Base-by-base conservation (phyloP, 1,139 yeast species). In the Scheffersomyces titani region DNA sequence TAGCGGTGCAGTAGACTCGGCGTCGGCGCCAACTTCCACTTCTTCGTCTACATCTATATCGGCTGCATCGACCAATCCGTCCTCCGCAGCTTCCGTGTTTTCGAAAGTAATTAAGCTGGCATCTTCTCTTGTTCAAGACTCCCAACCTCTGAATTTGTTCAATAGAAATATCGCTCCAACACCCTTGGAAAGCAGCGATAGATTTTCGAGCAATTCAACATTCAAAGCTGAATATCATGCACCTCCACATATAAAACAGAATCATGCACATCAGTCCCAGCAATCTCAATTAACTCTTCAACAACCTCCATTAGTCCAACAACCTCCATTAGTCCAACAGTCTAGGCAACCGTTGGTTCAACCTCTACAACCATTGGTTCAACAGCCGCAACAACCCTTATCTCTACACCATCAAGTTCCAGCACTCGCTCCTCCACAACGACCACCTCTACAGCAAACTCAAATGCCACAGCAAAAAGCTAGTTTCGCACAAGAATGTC, bases 201-300 rank as follows among this genome's bases (percentile, higher is more conserved):
- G 40, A 11, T 30, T 30, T 11, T 11, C 40, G 16, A 30, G 11
- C 11, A 9, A 3, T 30, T 30, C 40, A 9, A 16, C 16, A 30
- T 30, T 30, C 40, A 6, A 30, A 30, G 2, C 40, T 9, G 40
- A 21, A 1, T 24, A 21, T 18, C 40, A 21, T 13, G 16, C 18
- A 50, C 19, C 36, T 22, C 44, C 19, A 6, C 52, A 11, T 19
- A 5, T 13, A 9, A 16, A 6, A 11, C n/a, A 22, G 51, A n/a
- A 20, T 22, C 30, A 54, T 5, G 45, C 47, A 47, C 51, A 5
- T 20, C 47, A 53, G 16, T 5, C 18, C 3, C 51, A 36, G 16
- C 53, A 18, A 44, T 24, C 44, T 13, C 44, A 50, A 24, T 44
- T 30, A 16, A 5, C 6, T 19, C 55, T 45, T 30, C 55, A 50